phyloP scores from a whole-genome alignment of 75 land plant species.

The Cupressus sempervirens region DNA sequence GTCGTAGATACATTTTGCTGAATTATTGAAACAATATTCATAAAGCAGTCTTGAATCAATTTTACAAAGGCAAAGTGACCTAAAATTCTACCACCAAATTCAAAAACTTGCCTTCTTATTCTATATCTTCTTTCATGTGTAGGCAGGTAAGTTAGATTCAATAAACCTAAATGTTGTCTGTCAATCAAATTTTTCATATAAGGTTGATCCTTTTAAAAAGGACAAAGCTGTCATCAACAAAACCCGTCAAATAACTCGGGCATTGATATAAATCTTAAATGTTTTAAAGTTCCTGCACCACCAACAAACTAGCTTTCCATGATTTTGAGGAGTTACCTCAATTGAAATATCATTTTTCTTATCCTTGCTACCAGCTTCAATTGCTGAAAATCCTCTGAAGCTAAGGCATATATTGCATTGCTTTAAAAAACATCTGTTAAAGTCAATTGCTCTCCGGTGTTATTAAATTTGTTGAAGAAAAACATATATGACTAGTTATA shows the following conservation, averaged over 20 bases:
- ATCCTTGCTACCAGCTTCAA: too few species aligned
- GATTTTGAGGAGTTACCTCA: slow-evolving; percentile 12
- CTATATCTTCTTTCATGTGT: slow-evolving; percentile 9
- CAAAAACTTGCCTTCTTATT: slow-evolving; percentile 17
- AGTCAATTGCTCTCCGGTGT: too few species aligned
- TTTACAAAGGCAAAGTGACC: too few species aligned
- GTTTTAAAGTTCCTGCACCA: neutral
- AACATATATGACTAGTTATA: too few species aligned
- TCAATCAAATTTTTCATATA: slow-evolving; percentile 12
- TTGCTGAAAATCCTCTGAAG: too few species aligned
- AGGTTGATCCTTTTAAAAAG: slow-evolving; percentile 11
- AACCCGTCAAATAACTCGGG: neutral
- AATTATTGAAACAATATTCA: too few species aligned
- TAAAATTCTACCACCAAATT: neutral
- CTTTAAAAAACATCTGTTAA: too few species aligned
- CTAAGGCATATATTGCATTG: too few species aligned
- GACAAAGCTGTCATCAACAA: slow-evolving; percentile 14
- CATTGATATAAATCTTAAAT: neutral
- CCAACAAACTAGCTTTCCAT: neutral
- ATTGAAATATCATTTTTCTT: slow-evolving; percentile 10
- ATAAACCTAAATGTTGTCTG: slow-evolving; percentile 7
- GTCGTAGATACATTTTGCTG: neutral
- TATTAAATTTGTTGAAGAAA: too few species aligned
- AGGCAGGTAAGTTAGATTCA: slow-evolving; percentile 13
- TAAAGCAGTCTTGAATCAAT: too few species aligned